A percentile compares a stretch with the other conserved stretches of the same genome.
These are phyloP conservation scores for Lentinula edodes DNA, from an alignment of 768 basidiomycete genomes.

Conservation along the genomic window DNA sequence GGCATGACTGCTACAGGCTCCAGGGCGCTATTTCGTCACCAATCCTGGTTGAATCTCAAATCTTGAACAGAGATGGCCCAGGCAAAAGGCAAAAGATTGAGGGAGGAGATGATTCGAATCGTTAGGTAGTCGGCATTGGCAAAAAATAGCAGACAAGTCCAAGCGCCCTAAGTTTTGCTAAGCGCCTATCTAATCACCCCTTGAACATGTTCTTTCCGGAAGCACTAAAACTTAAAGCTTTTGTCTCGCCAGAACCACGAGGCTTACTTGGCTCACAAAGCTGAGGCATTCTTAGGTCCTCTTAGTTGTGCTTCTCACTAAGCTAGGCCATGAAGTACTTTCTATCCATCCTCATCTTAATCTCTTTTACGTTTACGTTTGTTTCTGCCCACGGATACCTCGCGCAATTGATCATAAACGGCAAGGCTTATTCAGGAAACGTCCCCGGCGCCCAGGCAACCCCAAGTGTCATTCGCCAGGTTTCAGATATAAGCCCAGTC, in stretches of 20 bases:
- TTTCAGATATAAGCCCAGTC: slow-evolving; percentile 36
- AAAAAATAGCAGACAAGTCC: too few species aligned
- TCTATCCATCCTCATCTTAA: not conserved
- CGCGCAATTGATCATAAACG: slow-evolving; percentile 1
- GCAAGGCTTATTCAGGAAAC: slow-evolving; percentile 6
- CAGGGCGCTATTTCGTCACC: too few species aligned
- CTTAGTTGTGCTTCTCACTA: not conserved
- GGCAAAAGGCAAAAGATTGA: too few species aligned
- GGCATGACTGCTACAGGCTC: too few species aligned
- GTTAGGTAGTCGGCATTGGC: too few species aligned
- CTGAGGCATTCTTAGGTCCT: not conserved
- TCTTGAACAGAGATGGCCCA: too few species aligned
- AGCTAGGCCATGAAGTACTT: not conserved
- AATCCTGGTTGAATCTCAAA: too few species aligned
- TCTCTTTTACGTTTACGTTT: not conserved
- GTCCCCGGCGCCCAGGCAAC: slow-evolving; percentile 11
- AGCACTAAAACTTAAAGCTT: not conserved
- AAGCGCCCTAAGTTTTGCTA: not conserved
- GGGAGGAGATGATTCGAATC: too few species aligned
- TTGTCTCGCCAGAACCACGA: not conserved
- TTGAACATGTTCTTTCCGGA: not conserved
- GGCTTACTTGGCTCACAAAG: not conserved
- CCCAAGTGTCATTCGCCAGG: slow-evolving; percentile 37
- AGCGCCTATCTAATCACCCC: not conserved
- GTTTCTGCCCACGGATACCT: slow-evolving; percentile 10